Conservation (phyloP, 768 basidiomycete species). For the Mycena pura region DNA sequence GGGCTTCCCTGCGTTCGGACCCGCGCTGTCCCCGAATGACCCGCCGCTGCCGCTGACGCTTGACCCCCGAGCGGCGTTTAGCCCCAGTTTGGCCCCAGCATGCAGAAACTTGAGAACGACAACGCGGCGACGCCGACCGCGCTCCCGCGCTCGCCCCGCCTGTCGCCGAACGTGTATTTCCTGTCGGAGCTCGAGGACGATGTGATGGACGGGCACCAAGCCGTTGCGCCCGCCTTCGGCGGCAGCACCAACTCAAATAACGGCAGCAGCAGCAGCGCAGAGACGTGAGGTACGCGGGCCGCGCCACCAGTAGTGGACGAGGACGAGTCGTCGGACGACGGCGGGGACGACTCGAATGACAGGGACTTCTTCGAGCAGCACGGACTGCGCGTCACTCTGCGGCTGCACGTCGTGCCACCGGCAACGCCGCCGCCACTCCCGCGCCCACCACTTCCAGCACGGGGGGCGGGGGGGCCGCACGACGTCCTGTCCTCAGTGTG, state of each 20-base stretch:
- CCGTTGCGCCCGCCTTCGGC: too few relatives aligned
- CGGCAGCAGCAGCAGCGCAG: too few relatives aligned
- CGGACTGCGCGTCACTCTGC: not conserved
- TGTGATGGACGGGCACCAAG: too few relatives aligned
- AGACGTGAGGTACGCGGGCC: too few relatives aligned
- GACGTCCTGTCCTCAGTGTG: constrained; percentile 19
- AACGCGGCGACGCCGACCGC: not conserved
- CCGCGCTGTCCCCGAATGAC: too few relatives aligned
- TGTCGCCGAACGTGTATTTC: constrained; percentile 22
- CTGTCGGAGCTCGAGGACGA: constrained; percentile 13
- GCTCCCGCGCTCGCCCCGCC: not conserved
- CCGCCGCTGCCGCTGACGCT: constrained; percentile 20
- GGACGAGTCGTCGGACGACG: constrained; percentile 20
- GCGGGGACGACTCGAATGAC: constrained; percentile 23
- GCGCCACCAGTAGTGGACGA: too few relatives aligned
- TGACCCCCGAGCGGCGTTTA: constrained; percentile 21
- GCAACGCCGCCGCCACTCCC: too few relatives aligned
- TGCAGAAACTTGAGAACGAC: not conserved
- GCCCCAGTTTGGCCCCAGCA: not conserved
- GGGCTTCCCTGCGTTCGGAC: too few relatives aligned
- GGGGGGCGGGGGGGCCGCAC: not conserved
- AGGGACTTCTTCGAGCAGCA: constrained; percentile 20
- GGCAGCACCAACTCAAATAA: too few relatives aligned
- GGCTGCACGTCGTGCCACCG: not conserved
- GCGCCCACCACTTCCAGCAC: too few relatives aligned